phyloP scores from a whole-genome alignment of 768 basidiomycete species.

The Boletellus sp. region DNA sequence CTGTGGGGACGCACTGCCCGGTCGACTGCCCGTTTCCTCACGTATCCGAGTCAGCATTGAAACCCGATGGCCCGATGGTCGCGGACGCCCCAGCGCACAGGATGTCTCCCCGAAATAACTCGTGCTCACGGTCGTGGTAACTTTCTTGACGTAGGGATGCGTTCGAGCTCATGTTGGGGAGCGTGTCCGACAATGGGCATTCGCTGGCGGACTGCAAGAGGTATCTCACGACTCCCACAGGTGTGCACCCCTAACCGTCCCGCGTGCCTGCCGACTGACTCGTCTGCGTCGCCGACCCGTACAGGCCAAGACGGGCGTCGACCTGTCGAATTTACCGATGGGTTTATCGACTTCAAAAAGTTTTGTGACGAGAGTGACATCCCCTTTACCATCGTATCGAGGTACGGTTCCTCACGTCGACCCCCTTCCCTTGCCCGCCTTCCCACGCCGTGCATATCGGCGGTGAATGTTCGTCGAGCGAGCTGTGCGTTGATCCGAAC shows the following conservation, averaged over 20 bases:
- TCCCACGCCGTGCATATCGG: conserved; percentile 9
- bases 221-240: conserved; percentile 56
- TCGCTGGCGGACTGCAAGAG: conserved; percentile 85
- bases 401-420: conserved; percentile 55
- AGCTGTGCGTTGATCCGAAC: conserved; percentile 3
- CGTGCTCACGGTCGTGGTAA: conserved; percentile 19
- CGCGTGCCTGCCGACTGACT: neutral
- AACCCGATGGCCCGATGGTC: too few species aligned
- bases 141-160: conserved; percentile 56
- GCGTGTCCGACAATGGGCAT: conserved; percentile 68
- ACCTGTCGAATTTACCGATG: conserved; percentile 29
- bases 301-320: conserved; percentile 11
- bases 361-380: conserved; percentile 81
- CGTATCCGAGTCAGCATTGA: too few species aligned
- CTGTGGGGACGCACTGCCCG: too few species aligned
- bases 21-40: neutral
- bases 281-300: neutral
- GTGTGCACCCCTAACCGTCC: conserved; percentile 33
- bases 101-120: neutral
- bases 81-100: too few species aligned
- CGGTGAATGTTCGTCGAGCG: neutral
- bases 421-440: neutral
- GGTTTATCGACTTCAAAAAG: conserved; percentile 82
- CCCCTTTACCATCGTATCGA: conserved; percentile 91
- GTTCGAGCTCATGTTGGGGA: conserved; percentile 82